Percentiles rank a stretch among this genome's conserved stretches.
Evolutionary conservation across 352 stramenopile species (phyloP).

Genomic region (Globisporangium nunn): DNA sequence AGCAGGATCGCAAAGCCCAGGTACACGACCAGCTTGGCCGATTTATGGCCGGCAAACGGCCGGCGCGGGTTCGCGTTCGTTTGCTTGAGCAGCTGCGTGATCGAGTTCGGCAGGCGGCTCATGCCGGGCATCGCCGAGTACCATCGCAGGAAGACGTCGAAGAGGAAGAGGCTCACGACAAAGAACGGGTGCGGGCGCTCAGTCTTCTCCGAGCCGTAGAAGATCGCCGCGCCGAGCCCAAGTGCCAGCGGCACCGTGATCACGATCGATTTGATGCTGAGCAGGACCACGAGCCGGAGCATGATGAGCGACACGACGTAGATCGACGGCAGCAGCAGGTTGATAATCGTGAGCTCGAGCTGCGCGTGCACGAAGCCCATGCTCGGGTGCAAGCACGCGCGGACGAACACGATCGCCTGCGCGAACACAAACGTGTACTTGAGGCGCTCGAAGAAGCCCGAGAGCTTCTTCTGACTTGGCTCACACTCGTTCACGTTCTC

Average conservation of each 20-base stretch:
- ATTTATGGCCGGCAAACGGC: conserved; percentile 39
- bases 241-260: conserved; percentile 53
- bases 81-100: conserved; percentile 63
- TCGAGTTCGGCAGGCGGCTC: conserved; percentile 26
- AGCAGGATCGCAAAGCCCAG: conserved; percentile 54
- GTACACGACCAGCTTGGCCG: conserved; percentile 61
- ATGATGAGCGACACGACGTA: conserved; percentile 82
- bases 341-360: conserved; percentile 86
- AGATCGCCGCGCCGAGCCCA: conserved; percentile 37
- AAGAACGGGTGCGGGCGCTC: conserved; percentile 70
- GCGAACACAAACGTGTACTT: conserved; percentile 80
- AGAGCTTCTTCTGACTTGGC: conserved; percentile 56
- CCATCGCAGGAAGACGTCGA: conserved; percentile 54
- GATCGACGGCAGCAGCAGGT: conserved; percentile 77
- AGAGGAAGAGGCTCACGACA: conserved; percentile 71
- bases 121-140: conserved; percentile 45
- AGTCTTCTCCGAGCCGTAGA: conserved; percentile 66
- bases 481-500: conserved; percentile 46
- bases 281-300: conserved; percentile 58
- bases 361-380: conserved; percentile 87
- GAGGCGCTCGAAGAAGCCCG: conserved; percentile 64
- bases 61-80: conserved; percentile 34
- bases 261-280: conserved; percentile 38
- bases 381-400: conserved; percentile 66
- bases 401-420: conserved; percentile 73